Conservation (phyloP, 2,329 filamentous ascomycete species). For the Pseudogymnoascus sp. region DNA sequence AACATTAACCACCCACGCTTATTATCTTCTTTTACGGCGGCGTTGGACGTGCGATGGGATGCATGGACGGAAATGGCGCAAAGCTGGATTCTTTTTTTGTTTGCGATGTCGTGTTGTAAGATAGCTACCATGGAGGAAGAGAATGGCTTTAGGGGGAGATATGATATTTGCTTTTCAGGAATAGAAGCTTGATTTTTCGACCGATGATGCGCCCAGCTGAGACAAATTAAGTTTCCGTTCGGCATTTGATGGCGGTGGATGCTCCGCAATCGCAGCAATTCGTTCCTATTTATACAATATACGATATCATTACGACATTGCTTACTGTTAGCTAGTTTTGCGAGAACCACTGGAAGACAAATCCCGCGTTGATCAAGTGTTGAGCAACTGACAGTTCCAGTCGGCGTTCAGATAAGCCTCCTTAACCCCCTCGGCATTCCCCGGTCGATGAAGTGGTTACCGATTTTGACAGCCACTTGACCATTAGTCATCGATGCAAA, state of each 20-base stretch:
- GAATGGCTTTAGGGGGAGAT: background rate
- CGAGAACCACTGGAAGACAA: background rate
- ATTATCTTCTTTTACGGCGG: background rate
- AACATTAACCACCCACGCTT: constrained; percentile 2
- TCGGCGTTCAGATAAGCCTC: background rate
- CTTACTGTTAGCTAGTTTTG: background rate
- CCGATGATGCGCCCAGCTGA: background rate
- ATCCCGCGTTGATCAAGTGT: background rate
- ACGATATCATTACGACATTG: background rate
- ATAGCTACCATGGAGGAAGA: constrained; percentile 4
- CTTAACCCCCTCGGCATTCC: background rate
- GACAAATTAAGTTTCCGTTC: background rate
- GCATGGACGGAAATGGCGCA: constrained; percentile 9
- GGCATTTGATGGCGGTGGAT: background rate
- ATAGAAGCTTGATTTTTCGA: constrained; percentile 5
- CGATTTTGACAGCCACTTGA: background rate
- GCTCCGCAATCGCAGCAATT: background rate
- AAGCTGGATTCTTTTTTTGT: background rate
- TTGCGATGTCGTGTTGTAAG: constrained; percentile 8
- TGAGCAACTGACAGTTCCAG: background rate
- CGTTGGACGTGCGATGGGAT: constrained; percentile 9
- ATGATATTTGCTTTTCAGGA: constrained; percentile 10
- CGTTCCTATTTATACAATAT: background rate
- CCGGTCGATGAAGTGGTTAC: background rate
- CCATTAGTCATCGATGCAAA: constrained; percentile 3